Base-by-base conservation (phyloP, 345 rosid genomes). In the Raphanus raphanistrum region DNA sequence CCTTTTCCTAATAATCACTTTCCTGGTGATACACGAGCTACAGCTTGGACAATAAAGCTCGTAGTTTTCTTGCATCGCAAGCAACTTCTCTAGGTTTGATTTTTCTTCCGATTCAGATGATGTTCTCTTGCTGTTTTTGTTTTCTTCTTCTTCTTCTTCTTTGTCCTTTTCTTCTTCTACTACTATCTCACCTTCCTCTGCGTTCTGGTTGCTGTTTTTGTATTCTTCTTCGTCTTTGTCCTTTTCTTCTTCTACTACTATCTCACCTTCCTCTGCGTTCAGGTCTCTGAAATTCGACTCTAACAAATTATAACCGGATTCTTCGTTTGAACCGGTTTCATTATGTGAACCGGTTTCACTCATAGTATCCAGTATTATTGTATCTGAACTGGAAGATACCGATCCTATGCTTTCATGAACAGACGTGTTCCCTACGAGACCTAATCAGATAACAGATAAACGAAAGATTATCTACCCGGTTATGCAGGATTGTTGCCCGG, bases 21-120 rank as follows among this genome's bases (percentile, higher is more conserved):
- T 82, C 80, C 84, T 83, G 8, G 98, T 92, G 67, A 94, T 92
- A 50, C 93, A 81, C 16, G 90, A 85, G 41, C 80, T 72, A 75
- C 98, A 94, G 41, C 87, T 85, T 25, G 98, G 98, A 74, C 98
- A 93, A 54, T 61, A 84, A 16, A 93, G 76, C 73, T 93, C 92
- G 64, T 93, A 90, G 0, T 89, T 92, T 68, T 81, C 88, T 76
- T 92, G 97, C 80, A 83, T 87, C 71, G 81, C 75, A 63, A 94
- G 63, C 9, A 92, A 87, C 38, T 15, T 73, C 82, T 90, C 86
- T 11, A 92, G 82, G 76, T 88, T 89, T 13, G 80, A 77, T 13
- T 84, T 87, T 13, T 82, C 80, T 26, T 48, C 77, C 0, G 43
- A 45, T 15, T 60, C 69, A 15, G 68, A 29, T 45, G 12, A 27